Conservation (phyloP, 495 filamentous ascomycete genomes). For the Neurospora sp. region DNA sequence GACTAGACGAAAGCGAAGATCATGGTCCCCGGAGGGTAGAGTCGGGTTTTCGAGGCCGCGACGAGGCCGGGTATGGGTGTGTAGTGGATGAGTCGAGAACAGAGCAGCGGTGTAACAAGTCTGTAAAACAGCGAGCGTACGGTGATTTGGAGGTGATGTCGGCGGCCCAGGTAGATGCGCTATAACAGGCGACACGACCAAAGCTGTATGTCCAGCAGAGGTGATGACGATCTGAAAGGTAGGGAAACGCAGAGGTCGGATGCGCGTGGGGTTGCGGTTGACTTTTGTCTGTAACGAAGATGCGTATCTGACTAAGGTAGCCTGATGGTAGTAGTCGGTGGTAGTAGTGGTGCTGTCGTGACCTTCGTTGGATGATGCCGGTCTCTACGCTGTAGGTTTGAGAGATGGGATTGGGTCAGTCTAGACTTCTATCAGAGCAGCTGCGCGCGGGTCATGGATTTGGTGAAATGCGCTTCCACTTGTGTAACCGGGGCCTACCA, state of each 20-base stretch:
- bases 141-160: neutral
- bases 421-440: neutral
- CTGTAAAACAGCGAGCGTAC: neutral
- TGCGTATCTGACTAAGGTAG: neutral
- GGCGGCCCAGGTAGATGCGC: neutral
- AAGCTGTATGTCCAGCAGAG: neutral
- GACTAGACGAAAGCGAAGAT: constrained; percentile 5
- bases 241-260: neutral
- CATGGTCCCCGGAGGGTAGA: constrained; percentile 9
- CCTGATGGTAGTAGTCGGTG: neutral
- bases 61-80: neutral
- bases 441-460: neutral
- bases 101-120: neutral
- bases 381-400: neutral
- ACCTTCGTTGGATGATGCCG: neutral
- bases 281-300: neutral
- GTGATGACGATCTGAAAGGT: neutral
- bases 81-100: neutral
- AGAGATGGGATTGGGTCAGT: neutral
- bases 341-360: neutral
- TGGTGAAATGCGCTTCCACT: neutral
- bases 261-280: neutral
- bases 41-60: neutral
- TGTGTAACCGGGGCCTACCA: neutral
- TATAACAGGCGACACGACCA: neutral